These are phyloP conservation scores for Nothophoma quercina DNA, from an alignment of 2,329 filamentous ascomycete genomes.

Conservation along the genomic window DNA sequence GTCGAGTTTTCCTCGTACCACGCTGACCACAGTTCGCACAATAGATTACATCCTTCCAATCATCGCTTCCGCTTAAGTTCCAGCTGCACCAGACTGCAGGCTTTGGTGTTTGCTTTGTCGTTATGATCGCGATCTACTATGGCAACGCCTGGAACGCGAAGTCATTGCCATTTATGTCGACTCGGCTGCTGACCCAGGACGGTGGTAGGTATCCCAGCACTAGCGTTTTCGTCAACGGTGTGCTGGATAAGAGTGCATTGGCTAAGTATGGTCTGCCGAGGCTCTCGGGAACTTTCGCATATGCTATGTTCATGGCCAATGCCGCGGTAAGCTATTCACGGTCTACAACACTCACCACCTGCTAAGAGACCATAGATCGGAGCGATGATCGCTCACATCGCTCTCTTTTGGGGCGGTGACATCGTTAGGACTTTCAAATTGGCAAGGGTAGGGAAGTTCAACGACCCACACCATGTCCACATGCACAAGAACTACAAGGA, in stretches of 20 bases:
- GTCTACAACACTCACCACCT: not conserved
- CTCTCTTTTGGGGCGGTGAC: slow-evolving; percentile 25
- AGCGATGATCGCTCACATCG: slow-evolving; percentile 19
- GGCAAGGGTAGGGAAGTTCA: slow-evolving; percentile 18
- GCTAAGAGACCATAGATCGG: slow-evolving; percentile 17
- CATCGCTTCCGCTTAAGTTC: slow-evolving; percentile 23
- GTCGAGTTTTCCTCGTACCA: not conserved
- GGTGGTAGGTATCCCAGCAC: slow-evolving; percentile 19
- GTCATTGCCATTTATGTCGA: slow-evolving; percentile 24
- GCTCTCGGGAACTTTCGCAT: slow-evolving; percentile 22
- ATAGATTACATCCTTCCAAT: slow-evolving; percentile 27
- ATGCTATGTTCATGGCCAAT: slow-evolving; percentile 29
- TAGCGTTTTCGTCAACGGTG: slow-evolving; percentile 19
- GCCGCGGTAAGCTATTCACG: slow-evolving; percentile 14
- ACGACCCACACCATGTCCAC: slow-evolving; percentile 21
- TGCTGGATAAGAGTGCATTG: slow-evolving; percentile 22
- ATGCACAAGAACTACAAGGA: slow-evolving; percentile 25
- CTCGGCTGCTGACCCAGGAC: slow-evolving; percentile 20
- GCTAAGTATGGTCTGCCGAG: slow-evolving; percentile 21
- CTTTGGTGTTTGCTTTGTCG: slow-evolving; percentile 18
- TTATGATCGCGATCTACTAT: slow-evolving; percentile 25
- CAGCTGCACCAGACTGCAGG: slow-evolving; percentile 23
- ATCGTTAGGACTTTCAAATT: slow-evolving; percentile 20
- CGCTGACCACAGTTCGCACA: not conserved
- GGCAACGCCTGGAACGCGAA: slow-evolving; percentile 24